A percentile compares a stretch with the other conserved stretches of the same genome.
Evolutionary conservation across 805 yeast genomes (phyloP).

Genomic region (Komagataella mondaviorum): DNA sequence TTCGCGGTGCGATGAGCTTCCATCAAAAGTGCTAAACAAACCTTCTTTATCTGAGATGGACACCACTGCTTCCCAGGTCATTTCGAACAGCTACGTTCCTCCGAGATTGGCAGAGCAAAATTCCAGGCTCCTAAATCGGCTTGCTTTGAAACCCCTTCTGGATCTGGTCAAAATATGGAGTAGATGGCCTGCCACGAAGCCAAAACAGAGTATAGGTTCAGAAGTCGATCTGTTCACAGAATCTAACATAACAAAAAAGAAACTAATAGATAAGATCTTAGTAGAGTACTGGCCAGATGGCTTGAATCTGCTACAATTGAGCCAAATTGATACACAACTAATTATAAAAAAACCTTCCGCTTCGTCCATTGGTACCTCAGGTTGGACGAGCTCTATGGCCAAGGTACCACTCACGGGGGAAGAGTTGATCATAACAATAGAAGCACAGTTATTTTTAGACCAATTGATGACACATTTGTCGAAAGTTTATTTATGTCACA

Average conservation of each 20-base stretch:
- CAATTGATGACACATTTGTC: constrained; percentile 33
- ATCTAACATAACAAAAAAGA: constrained; percentile 13
- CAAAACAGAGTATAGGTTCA: constrained; percentile 10
- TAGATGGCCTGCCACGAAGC: constrained; percentile 16
- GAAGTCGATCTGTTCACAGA: constrained; percentile 8
- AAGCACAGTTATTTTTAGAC: constrained; percentile 38
- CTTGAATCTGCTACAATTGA: constrained; percentile 47
- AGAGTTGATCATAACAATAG: constrained; percentile 21
- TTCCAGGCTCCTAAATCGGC: constrained; percentile 12
- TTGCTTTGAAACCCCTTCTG: constrained; percentile 15
- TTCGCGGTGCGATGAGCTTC: constrained; percentile 2
- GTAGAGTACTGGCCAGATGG: constrained; percentile 42
- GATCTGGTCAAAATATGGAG: constrained; percentile 20
- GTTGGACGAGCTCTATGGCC: constrained; percentile 36
- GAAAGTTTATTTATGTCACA: constrained; percentile 43
- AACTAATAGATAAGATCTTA: constrained; percentile 29
- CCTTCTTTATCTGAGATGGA: not conserved
- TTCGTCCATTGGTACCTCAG: constrained; percentile 10
- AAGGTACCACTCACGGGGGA: constrained; percentile 16
- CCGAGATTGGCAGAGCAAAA: constrained; percentile 10
- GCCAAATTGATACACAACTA: constrained; percentile 57
- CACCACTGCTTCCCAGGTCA: constrained; percentile 11
- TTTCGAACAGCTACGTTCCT: constrained; percentile 20
- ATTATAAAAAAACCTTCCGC: constrained; percentile 43
- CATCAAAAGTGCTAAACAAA: not conserved